Percentiles rank a stretch among this genome's conserved stretches.
Evolutionary conservation across 805 yeast species (phyloP).

Genomic region (Nakazawaea ernobii): DNA sequence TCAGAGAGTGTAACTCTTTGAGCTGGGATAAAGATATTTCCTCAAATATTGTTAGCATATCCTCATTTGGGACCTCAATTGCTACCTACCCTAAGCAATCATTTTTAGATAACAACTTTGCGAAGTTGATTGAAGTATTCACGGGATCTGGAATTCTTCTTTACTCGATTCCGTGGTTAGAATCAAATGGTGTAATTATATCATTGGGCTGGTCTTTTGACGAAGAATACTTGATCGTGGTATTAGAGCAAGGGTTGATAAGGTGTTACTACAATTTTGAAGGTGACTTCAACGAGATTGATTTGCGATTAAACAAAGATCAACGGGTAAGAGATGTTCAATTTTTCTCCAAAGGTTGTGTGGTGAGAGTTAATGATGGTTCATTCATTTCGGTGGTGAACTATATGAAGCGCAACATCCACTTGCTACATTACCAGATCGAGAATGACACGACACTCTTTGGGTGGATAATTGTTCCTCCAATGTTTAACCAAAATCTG

Average conservation of each 20-base stretch:
- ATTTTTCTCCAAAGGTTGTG: slow-evolving; percentile 38
- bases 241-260: slow-evolving; percentile 44
- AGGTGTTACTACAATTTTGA: slow-evolving; percentile 61
- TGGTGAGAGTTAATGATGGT: slow-evolving; percentile 34
- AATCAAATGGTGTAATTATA: slow-evolving; percentile 46
- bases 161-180: slow-evolving; percentile 32
- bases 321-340: slow-evolving; percentile 26
- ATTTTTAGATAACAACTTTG: slow-evolving; percentile 6
- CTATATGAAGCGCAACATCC: slow-evolving; percentile 27
- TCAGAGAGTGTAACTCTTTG: slow-evolving; percentile 49
- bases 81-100: slow-evolving; percentile 37
- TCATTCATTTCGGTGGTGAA: slow-evolving; percentile 34
- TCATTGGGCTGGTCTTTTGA: slow-evolving; percentile 44
- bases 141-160: slow-evolving; percentile 28
- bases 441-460: slow-evolving; percentile 10
- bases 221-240: slow-evolving; percentile 50
- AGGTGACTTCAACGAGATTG: slow-evolving; percentile 58
- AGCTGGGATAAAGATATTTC: slow-evolving; percentile 38
- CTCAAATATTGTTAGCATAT: slow-evolving; percentile 36
- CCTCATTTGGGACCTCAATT: slow-evolving; percentile 49
- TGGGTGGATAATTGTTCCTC: slow-evolving; percentile 15
- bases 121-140: slow-evolving; percentile 22
- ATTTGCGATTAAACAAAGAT: slow-evolving; percentile 29
- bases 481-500: slow-evolving; percentile 13
- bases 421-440: slow-evolving; percentile 18